Base-by-base conservation (phyloP, 306 rosid species). In the Dalbergia oliveri region DNA sequence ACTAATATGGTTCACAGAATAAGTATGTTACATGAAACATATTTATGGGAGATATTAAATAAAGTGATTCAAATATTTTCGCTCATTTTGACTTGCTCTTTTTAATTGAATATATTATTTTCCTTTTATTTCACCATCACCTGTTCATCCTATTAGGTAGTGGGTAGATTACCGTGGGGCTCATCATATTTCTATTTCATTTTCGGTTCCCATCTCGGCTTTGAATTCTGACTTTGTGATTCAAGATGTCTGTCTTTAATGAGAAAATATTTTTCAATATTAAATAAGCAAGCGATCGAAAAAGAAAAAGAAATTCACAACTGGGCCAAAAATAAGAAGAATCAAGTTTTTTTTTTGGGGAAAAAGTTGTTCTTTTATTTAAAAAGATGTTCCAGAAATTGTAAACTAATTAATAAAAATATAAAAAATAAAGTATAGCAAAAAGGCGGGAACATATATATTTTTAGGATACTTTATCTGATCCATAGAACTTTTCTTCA, bases 201-300 rank as follows among this genome's bases (percentile, higher is more conserved):
- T 65, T 61, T 39, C 13, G 67, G 49, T 66, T 78, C 72, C 66
- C 50, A 58, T 67, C 84, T 75, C 16, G 64, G 39, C 72, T 84
- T 75, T 72, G 68, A 59, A 61, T 53, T 56, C 79, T 79, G 84
- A 69, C 83, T 62, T 68, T 72, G 31, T 50, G 66, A 49, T 63
- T 47, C 65, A 5, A 35, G 26, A 37, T 75, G 49, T 74, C n/a
- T 56, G 35, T 57, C 18, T 18, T 73, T 11, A 34, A 51, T 16
- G 57, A 35, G 54, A n/a, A 33, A 19, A 11, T 26, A n/a, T 11
- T 61, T 26, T 26, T 26, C 31, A 13, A 18, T 26, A 31, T 34
- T 13, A 0, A 23, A 41, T 19, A 10, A n/a, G 4, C 19, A 11
- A 14, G 47, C 6, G 47, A 43, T 43, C 8, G 47, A 53, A 54